These are phyloP conservation scores for Quercus aquifolioides DNA, from an alignment of 306 rosid genomes.

Conservation along the genomic window DNA sequence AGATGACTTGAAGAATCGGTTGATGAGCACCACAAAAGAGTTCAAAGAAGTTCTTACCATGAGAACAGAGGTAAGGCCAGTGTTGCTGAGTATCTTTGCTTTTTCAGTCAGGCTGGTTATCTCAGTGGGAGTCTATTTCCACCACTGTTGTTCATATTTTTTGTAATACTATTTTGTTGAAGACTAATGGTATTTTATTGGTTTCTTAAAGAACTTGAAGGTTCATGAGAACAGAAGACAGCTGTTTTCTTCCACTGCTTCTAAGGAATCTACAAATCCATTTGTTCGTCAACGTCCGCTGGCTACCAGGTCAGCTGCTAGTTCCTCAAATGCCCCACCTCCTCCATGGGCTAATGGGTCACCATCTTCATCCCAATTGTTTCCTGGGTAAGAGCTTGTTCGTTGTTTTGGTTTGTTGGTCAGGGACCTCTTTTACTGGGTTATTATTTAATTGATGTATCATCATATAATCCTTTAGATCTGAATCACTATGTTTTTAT, in stretches of 20 bases:
- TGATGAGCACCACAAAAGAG: constrained; percentile 91
- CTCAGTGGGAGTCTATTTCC: not conserved
- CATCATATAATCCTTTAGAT: not conserved
- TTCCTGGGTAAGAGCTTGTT: constrained; percentile 56
- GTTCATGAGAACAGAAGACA: constrained; percentile 91
- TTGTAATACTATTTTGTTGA: not conserved
- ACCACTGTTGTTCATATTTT: not conserved
- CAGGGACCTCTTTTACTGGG: not conserved
- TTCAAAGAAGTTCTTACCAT: constrained; percentile 96
- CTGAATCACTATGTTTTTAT: not conserved
- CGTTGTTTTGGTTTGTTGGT: not conserved
- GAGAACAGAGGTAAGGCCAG: constrained; percentile 73
- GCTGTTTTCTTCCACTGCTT: constrained; percentile 64
- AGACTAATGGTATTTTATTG: constrained; percentile 16
- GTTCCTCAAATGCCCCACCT: constrained; percentile 68
- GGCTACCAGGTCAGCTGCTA: constrained; percentile 69
- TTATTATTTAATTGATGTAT: not conserved
- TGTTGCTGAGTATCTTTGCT: not conserved
- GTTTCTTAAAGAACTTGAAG: constrained; percentile 75
- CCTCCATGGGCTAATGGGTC: constrained; percentile 88
- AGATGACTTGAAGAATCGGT: constrained; percentile 84
- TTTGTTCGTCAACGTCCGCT: constrained; percentile 93
- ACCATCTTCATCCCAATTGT: constrained; percentile 53
- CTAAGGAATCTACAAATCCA: constrained; percentile 89
- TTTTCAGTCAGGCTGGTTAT: not conserved